Conservation (phyloP, 2,329 filamentous ascomycete species). For the Ophiostoma montium region DNA sequence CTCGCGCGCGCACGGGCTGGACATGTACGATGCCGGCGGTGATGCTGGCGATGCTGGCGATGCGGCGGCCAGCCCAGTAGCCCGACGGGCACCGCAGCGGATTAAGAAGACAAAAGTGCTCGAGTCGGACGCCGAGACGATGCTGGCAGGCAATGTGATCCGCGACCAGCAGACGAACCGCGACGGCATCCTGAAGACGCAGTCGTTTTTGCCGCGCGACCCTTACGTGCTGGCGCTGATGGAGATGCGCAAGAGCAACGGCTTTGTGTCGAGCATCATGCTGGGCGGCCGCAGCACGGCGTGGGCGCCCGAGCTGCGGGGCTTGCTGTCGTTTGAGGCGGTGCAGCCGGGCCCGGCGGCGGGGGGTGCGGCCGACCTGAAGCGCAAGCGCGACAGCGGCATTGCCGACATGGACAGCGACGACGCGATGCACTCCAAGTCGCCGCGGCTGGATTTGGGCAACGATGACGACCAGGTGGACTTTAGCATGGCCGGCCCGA, state of each 20-base stretch:
- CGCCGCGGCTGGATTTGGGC: slow-evolving; percentile 53
- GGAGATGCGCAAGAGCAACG: slow-evolving; percentile 82
- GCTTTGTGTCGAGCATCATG: slow-evolving; percentile 78
- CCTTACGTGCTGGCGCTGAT: slow-evolving; percentile 75
- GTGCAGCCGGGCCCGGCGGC: slow-evolving; percentile 31
- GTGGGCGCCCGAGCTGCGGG: slow-evolving; percentile 86
- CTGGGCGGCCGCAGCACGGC: slow-evolving; percentile 61
- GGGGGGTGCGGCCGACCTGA: slow-evolving; percentile 54
- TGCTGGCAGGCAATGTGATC: slow-evolving; percentile 63
- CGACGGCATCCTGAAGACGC: slow-evolving; percentile 70
- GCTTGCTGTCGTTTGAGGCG: slow-evolving; percentile 78
- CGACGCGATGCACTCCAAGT: slow-evolving; percentile 48
- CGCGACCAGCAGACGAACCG: slow-evolving; percentile 76
- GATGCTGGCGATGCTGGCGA: slow-evolving; percentile 29
- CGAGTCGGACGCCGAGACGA: slow-evolving; percentile 65
- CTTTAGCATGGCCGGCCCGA: slow-evolving; percentile 28
- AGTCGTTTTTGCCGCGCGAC: slow-evolving; percentile 74
- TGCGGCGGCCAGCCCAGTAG: slow-evolving; percentile 28
- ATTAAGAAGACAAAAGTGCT: slow-evolving; percentile 67
- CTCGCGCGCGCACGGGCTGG: slow-evolving; percentile 34
- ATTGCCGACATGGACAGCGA: slow-evolving; percentile 60
- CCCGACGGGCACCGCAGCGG: slow-evolving; percentile 57
- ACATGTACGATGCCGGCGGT: slow-evolving; percentile 47
- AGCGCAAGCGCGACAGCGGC: slow-evolving; percentile 85
- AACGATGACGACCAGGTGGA: slow-evolving; percentile 37